Conservation (phyloP, 2,329 filamentous ascomycete species). For the Colletotrichum plurivorum region DNA sequence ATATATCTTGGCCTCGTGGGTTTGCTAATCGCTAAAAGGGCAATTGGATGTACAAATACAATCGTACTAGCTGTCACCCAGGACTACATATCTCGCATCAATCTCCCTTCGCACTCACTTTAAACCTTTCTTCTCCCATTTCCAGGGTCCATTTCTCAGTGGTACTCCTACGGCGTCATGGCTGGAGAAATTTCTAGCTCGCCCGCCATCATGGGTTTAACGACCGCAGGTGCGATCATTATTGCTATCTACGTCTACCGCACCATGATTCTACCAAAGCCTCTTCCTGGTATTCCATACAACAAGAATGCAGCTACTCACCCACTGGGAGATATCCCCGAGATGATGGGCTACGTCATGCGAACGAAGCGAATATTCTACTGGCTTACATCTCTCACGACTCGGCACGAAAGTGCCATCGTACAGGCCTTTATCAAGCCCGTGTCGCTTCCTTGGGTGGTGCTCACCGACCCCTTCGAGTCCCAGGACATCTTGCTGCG, state of each 20-base stretch:
- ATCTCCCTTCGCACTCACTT: too few species aligned
- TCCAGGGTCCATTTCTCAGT: too few species aligned
- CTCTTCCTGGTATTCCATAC: constrained; percentile 49
- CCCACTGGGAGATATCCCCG: constrained; percentile 59
- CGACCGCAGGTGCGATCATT: not conserved
- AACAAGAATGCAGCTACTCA: constrained; percentile 51
- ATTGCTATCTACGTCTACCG: not conserved
- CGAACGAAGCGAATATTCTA: constrained; percentile 48
- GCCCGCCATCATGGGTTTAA: not conserved
- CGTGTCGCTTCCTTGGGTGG: constrained; percentile 56
- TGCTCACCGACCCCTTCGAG: constrained; percentile 51
- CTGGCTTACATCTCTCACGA: constrained; percentile 49
- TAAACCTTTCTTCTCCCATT: too few species aligned
- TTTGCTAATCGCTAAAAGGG: not conserved
- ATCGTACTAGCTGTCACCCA: too few species aligned
- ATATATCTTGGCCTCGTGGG: not conserved
- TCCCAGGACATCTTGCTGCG: constrained; percentile 59
- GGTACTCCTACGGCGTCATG: too few species aligned
- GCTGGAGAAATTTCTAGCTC: not conserved
- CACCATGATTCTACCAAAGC: not conserved
- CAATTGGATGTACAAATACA: not conserved
- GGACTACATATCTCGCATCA: too few species aligned
- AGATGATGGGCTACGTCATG: constrained; percentile 53
- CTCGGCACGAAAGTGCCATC: constrained; percentile 55
- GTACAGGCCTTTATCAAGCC: constrained; percentile 63